phyloP scores from a whole-genome alignment of 495 filamentous ascomycete genomes.

The Podospora pseudocomata region DNA sequence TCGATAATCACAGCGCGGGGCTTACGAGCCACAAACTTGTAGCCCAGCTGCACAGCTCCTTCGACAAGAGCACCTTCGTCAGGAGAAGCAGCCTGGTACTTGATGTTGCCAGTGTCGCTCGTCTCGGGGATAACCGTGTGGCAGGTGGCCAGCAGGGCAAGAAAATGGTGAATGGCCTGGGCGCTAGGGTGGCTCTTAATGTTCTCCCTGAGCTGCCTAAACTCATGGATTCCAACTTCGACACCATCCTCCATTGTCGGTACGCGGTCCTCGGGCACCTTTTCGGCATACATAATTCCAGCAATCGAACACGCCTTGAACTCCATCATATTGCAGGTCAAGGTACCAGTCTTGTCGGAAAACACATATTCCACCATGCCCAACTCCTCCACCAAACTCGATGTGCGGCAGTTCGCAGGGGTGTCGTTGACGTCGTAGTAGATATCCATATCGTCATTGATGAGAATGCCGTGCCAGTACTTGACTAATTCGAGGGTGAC shows the following conservation, averaged over 20 bases:
- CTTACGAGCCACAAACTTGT: conserved; percentile 84
- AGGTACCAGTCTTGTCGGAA: conserved; percentile 97
- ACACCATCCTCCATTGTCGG: conserved; percentile 70
- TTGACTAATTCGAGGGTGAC: conserved; percentile 98
- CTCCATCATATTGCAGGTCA: conserved; percentile 99
- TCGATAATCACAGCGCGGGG: conserved; percentile 80
- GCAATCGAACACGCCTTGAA: conserved; percentile 92
- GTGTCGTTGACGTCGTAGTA: conserved; percentile 96
- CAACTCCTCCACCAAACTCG: conserved; percentile 92
- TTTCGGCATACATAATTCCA: conserved; percentile 90
- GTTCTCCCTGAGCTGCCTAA: conserved; percentile 72
- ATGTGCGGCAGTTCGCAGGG: conserved; percentile 91
- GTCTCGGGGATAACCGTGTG: conserved; percentile 97
- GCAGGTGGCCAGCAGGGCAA: conserved; percentile 82
- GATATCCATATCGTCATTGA: conserved; percentile 96
- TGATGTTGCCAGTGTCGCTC: conserved; percentile 73
- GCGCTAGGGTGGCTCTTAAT: conserved; percentile 62
- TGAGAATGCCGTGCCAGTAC: conserved; percentile 94
- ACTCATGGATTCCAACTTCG: conserved; percentile 83
- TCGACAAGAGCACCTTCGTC: conserved; percentile 97
- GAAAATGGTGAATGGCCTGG: conserved; percentile 81
- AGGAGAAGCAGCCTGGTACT: conserved; percentile 96
- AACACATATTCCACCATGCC: conserved; percentile 99
- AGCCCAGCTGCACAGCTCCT: conserved; percentile 80
- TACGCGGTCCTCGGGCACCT: conserved; percentile 86